Percentiles rank a stretch among this genome's conserved stretches.
Evolutionary conservation across 306 rosid species (phyloP).

Genomic region (Begonia fuchsioides): DNA sequence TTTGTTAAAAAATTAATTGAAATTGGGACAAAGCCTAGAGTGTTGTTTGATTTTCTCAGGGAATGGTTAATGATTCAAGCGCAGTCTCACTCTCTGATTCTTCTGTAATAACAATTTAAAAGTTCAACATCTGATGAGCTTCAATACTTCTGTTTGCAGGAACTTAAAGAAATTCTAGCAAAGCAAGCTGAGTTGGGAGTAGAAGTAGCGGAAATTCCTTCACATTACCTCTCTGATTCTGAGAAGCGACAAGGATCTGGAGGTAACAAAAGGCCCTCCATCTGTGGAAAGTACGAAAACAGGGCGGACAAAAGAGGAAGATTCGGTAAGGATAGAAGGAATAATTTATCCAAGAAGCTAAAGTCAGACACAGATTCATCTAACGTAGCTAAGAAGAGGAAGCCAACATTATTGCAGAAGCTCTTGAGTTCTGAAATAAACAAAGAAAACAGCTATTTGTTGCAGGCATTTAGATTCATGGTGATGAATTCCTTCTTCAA

Average conservation of each 20-base stretch:
- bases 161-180: constrained; percentile 74
- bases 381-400: constrained; percentile 14
- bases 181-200: constrained; percentile 88
- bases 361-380: constrained; percentile 22
- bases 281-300: constrained; percentile 16
- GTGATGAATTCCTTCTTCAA: constrained; percentile 59
- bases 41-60: no score
- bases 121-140: not conserved
- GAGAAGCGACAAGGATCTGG: constrained; percentile 20
- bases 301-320: constrained; percentile 33
- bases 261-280: constrained; percentile 13
- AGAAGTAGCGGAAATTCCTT: constrained; percentile 90
- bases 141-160: constrained; percentile 21
- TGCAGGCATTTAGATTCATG: constrained; percentile 83
- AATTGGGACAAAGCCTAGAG: no score
- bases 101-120: not conserved
- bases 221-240: constrained; percentile 42
- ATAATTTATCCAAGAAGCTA: constrained; percentile 34
- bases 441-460: constrained; percentile 49
- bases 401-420: constrained; percentile 63
- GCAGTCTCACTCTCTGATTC: no score
- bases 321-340: constrained; percentile 18
- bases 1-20: no score
- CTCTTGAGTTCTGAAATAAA: constrained; percentile 55
- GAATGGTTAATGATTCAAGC: no score